Evolutionary conservation across 768 basidiomycete genomes (phyloP), one percentile per base, ranked within the genome.

Genomic region (Porpolomopsis calyptriformis): DNA sequence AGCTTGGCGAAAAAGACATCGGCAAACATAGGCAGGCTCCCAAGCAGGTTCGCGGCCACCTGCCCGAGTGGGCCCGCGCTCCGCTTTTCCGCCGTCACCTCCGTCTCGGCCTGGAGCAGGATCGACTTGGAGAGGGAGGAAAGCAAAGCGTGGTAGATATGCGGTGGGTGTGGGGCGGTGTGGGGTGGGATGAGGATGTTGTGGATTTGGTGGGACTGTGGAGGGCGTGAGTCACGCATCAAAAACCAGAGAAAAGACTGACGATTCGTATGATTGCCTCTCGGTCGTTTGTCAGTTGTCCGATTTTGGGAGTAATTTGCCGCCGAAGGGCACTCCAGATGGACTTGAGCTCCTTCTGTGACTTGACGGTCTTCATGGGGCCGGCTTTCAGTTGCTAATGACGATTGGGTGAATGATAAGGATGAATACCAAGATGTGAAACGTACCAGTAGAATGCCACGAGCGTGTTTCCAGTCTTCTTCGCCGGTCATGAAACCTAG

Each of bases 51-150:
- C 51, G 84, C 73, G 2, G 86, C 64, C 9, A 96, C 77, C 25
- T 77, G 74, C 0, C 86, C 88, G 19, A 99, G 74, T 0, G 94
- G 94, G 29, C 73, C 70, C 0, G 91, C 92, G 19, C 85, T 84
- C 24, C 80, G 78, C 56, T 85, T 80, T 63, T 93, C 87, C 2
- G 92, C 91, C 1, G 85, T 72, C 7, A 94, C 87, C 62, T 98
- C 94, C 0, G 82, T 85, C 66, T 96, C 92, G 14, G 92, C 92
- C 66, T 97, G 94, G 26, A 86, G 72, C 36, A 97, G 72, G 49
- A 98, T 81, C 14, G 80, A 70, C 59, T 98, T 97, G 39, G 89
- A 71, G 33, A 97, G 75, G n/a, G 91, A 84, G 18, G 87, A 92
- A 37, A 93, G 75, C 18, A 84, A 72, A 41, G 89, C 86, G 39